phyloP scores from a whole-genome alignment of 495 filamentous ascomycete species.

The Parathielavia hyrcaniae region DNA sequence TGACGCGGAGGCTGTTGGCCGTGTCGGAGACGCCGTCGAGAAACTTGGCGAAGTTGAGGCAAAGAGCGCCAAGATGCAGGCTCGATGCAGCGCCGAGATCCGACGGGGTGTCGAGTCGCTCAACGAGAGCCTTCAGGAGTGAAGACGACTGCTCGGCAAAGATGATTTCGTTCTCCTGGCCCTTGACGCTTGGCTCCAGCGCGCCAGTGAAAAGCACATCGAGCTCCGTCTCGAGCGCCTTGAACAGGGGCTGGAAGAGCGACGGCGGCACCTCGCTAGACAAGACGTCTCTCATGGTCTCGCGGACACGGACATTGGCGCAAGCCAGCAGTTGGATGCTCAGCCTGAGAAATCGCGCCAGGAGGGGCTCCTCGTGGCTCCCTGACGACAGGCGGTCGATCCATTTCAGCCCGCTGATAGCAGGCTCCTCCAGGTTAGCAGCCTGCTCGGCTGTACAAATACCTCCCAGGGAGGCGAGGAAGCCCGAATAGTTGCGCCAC shows the following conservation, averaged over 20 bases:
- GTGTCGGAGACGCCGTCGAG: slow-evolving; percentile 49
- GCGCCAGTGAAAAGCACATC: slow-evolving; percentile 50
- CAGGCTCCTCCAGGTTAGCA: slow-evolving; percentile 47
- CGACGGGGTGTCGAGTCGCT: slow-evolving; percentile 52
- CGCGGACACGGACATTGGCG: slow-evolving; percentile 54
- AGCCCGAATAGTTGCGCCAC: slow-evolving; percentile 62
- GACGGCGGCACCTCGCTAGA: slow-evolving; percentile 54
- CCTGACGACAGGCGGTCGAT: slow-evolving; percentile 56
- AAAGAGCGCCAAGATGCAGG: slow-evolving; percentile 54
- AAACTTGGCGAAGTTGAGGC: slow-evolving; percentile 56
- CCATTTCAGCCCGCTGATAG: slow-evolving; percentile 53
- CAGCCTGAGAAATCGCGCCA: slow-evolving; percentile 54
- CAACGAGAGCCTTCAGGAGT: slow-evolving; percentile 55
- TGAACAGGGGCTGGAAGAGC: slow-evolving; percentile 55
- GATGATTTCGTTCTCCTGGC: slow-evolving; percentile 52
- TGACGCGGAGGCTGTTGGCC: slow-evolving; percentile 49
- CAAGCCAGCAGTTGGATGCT: slow-evolving; percentile 58
- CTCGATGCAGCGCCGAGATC: slow-evolving; percentile 52
- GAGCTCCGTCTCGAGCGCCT: slow-evolving; percentile 55
- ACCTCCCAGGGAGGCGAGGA: slow-evolving; percentile 59
- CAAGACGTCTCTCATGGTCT: slow-evolving; percentile 57
- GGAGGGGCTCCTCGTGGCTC: slow-evolving; percentile 49
- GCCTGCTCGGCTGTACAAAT: slow-evolving; percentile 57
- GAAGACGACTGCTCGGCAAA: slow-evolving; percentile 61
- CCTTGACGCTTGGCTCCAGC: slow-evolving; percentile 44